These are phyloP conservation scores for Coemansia sp. DNA, from an alignment of 192 early-diverging fungal species.

Conservation along the genomic window DNA sequence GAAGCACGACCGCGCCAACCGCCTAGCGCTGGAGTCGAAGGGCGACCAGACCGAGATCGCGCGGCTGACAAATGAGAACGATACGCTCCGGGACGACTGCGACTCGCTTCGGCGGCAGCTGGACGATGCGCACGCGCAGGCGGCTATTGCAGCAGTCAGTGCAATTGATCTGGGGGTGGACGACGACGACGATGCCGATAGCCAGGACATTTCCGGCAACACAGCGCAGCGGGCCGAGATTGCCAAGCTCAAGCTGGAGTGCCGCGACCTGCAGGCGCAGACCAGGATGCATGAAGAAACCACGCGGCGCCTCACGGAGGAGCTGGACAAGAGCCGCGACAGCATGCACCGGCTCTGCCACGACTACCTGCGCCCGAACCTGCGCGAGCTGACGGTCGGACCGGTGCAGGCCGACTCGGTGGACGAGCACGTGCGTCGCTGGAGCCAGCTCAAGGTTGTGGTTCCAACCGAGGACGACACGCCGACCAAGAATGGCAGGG, in stretches of 20 bases:
- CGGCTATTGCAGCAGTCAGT: slow-evolving; percentile 11
- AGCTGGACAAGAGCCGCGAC: slow-evolving; percentile 7
- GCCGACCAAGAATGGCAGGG: slow-evolving; percentile 7
- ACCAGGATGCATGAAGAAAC: slow-evolving; percentile 5
- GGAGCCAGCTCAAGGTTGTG: slow-evolving; percentile 36
- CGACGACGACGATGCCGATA: neutral
- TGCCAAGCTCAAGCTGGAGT: slow-evolving; percentile 15
- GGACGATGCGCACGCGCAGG: slow-evolving; percentile 9
- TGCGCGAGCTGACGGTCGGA: slow-evolving; percentile 34
- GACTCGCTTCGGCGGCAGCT: slow-evolving; percentile 24
- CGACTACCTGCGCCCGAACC: slow-evolving; percentile 20
- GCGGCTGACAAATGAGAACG: slow-evolving; percentile 18
- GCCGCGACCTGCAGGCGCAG: slow-evolving; percentile 10
- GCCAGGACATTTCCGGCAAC: neutral
- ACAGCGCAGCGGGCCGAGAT: slow-evolving; percentile 28
- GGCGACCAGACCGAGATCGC: slow-evolving; percentile 15
- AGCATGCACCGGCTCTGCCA: slow-evolving; percentile 17
- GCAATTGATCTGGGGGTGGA: slow-evolving; percentile 5
- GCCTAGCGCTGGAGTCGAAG: slow-evolving; percentile 6
- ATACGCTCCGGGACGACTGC: slow-evolving; percentile 28
- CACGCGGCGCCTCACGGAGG: neutral
- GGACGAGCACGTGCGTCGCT: slow-evolving; percentile 22
- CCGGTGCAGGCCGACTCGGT: slow-evolving; percentile 27
- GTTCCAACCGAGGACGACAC: slow-evolving; percentile 14
- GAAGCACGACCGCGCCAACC: slow-evolving; percentile 16